Conservation (phyloP, 176 grass and related monocot genomes). For the Zizania latifolia region DNA sequence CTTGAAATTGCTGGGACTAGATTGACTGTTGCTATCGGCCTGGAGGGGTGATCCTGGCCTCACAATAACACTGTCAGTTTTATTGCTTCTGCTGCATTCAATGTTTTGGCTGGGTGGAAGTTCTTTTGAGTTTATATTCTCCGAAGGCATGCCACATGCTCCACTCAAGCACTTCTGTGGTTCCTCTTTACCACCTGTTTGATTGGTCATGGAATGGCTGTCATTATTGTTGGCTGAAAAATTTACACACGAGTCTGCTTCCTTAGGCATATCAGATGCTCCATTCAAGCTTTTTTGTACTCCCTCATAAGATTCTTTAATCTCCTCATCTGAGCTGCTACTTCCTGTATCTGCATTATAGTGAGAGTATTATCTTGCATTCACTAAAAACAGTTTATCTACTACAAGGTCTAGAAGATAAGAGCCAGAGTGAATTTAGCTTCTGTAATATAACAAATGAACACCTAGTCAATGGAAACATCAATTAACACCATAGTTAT, state of each 20-base stretch:
- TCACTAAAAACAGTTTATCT: neutral
- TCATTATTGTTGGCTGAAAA: neutral
- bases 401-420: neutral
- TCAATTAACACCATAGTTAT: too few species aligned
- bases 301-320: constrained; percentile 5
- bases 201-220: neutral
- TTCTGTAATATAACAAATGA: neutral
- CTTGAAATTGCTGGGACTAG: neutral
- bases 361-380: neutral
- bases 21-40: neutral
- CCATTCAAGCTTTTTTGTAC: constrained; percentile 9
- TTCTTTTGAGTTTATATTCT: neutral
- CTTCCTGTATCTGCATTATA: constrained; percentile 16
- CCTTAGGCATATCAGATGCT: neutral
- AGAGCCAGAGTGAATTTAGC: too few species aligned
- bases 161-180: neutral
- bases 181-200: neutral
- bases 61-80: neutral
- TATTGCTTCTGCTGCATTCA: neutral
- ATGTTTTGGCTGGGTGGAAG: neutral
- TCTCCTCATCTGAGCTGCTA: constrained; percentile 30
- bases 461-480: too few species aligned
- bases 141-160: neutral
- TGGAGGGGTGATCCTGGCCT: neutral
- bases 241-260: neutral